Base-by-base conservation (phyloP, 768 basidiomycete genomes). In the Amylocystis lapponica region DNA sequence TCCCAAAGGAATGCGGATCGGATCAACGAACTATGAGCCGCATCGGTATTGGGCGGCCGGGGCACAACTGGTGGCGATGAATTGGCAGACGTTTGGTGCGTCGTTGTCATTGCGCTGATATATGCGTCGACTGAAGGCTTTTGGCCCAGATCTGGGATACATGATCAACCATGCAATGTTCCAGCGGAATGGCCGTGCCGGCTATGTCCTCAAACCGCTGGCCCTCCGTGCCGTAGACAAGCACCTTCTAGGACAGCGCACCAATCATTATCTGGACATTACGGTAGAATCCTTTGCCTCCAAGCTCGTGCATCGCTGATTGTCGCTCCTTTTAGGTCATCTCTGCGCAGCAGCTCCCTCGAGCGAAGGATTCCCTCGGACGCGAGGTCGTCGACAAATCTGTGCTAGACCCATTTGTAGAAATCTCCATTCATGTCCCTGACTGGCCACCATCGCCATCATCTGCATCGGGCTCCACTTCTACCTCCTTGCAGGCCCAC, bases 151-250 rank as follows among this genome's bases (percentile, higher is more conserved):
- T 63, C 65, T 91, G 39, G 93, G 91, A 2, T 86, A 84, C 57
- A 81, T 84, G 69, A 89, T 97, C 61, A 99, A 96, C 56, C 81
- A 87, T 47, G 90, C 94, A 5, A 93, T 98, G 90, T 99, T 99
- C 63, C 82, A 84, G 50, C 74, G 86, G 3, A 94, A 95, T 52
- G 87, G 86, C n/a, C 76, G 86, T 5, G 72, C 78, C 2, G 95
- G 95, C 0, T 96, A 90, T 55, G 81, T 99, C 2, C 75, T 96
- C 30, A 96, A 97, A 59, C 95, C 95, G 2, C 71, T 71, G 3
- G 79, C 84, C 2, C 71, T 97, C 10, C 72, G 90, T 6, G 64
- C 63, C n/a, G 68, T 74, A 26, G 75, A 81, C 53, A 81, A 87
- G 61, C 74, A 79, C 16, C 60, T 78, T 9, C 59, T 85, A 23